Evolutionary conservation across 2,329 filamentous ascomycete species (phyloP), one percentile per base, ranked within the genome.

Genomic region (Aurifilum marmelostoma): DNA sequence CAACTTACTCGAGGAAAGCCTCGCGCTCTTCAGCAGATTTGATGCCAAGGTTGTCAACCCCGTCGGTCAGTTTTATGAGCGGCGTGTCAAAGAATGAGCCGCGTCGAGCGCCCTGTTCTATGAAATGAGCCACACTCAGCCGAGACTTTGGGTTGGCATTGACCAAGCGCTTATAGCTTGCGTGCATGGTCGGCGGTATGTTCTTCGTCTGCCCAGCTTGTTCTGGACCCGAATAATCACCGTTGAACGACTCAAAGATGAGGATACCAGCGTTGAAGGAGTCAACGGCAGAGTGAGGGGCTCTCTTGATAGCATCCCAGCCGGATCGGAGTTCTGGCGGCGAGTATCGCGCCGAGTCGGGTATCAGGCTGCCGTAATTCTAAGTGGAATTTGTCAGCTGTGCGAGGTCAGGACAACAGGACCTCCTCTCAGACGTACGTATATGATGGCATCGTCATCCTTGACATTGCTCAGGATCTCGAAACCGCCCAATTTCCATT

Each of bases 401-500:
- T 24, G 34, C 14, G n/a, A 14, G 24, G 34, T n/a, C 9, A 43
- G 24, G 34, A 27, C 9, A 43, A 47, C 21, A 32, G 9, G 9
- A n/a, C 3, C 6, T n/a, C 29, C 71, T 29, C 8, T 8, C 12
- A 27, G 18, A 27, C 78, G 24, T 73, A 93, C 91, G 77, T 97
- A 97, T 76, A 99, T 94, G 62, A 97, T 85, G 12, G 94, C 93
- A 74, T 98, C 93, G 71, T 98, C 94, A 68, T 98, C 96, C 76
- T 97, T 98, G 81, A 98, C 90, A 50, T 92, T 97, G 80, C 94
- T 98, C 69, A 98, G 80, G 6, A 97, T 87, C 73, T 99, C 96
- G 74, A 99, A 97, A 0, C 96, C 96, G 27, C 92, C 94, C 1
- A 99, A 83, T 77, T 97, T 98, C 96, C 96, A 99, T 81, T 99